Evolutionary conservation across 306 rosid genomes (phyloP).

Genomic region (Albizia julibrissin): DNA sequence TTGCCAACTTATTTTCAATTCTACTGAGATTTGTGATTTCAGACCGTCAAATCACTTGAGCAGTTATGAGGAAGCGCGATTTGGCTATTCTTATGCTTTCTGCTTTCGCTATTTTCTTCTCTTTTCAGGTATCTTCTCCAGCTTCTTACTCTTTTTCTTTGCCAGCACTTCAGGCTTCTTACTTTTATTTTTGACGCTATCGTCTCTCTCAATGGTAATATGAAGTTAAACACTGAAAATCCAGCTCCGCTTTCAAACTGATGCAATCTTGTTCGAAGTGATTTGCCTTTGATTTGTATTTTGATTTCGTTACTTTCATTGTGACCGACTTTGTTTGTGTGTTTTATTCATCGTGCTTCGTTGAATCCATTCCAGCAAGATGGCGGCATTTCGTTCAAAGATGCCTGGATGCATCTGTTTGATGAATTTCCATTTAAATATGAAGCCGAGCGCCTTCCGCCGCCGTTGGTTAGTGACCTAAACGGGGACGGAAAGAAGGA

Average conservation of each 20-base stretch:
- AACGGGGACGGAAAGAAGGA: slow-evolving; percentile 97
- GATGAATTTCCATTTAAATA: slow-evolving; percentile 91
- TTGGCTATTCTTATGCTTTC: slow-evolving; percentile 96
- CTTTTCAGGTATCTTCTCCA: slow-evolving; percentile 71
- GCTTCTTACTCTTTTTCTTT: too few relatives aligned
- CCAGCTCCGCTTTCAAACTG: too few relatives aligned
- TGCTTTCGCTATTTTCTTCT: slow-evolving; percentile 95
- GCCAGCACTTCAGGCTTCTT: too few relatives aligned
- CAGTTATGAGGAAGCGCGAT: slow-evolving; percentile 94
- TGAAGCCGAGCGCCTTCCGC: slow-evolving; percentile 95
- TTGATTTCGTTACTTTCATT: slow-evolving; percentile 16
- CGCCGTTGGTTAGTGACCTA: slow-evolving; percentile 86
- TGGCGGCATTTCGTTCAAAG: slow-evolving; percentile 89
- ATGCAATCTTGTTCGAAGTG: too few relatives aligned
- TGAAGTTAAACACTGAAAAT: neutral
- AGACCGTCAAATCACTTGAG: neutral
- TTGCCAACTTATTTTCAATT: too few relatives aligned
- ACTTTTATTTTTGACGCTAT: too few relatives aligned
- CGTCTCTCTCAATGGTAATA: too few relatives aligned
- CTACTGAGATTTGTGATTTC: neutral
- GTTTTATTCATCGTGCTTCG: slow-evolving; percentile 13
- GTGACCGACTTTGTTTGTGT: neutral
- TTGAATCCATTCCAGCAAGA: slow-evolving; percentile 60
- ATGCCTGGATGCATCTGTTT: slow-evolving; percentile 92
- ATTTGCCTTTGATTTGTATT: too few relatives aligned